A percentile compares a stretch with the other conserved stretches of the same genome.
Evolutionary conservation across 208 protist species (phyloP).

Genomic region (Leptomonas pyrrhocoris): DNA sequence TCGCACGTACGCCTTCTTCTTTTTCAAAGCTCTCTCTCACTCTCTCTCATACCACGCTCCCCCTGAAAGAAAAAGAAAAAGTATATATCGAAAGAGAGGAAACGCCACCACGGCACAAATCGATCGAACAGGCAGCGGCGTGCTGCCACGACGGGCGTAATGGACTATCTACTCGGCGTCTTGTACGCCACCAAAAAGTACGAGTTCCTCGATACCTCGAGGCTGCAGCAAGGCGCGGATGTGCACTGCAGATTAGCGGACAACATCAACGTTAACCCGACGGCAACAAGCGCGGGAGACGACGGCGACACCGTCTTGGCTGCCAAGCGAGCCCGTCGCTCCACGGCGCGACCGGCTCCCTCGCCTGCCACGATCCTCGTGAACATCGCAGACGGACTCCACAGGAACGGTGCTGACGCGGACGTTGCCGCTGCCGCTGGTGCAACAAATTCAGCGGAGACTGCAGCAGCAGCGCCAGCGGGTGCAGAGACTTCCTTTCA

Average conservation of each 20-base stretch:
- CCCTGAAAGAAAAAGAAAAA: too few relatives aligned
- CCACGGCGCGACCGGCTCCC: slow-evolving; percentile 2
- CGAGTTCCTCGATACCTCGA: slow-evolving; percentile 34
- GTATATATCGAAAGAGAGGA: too few relatives aligned
- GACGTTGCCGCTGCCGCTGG: too few relatives aligned
- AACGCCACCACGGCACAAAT: too few relatives aligned
- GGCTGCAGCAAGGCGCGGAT: slow-evolving; percentile 13
- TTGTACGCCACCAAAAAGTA: slow-evolving; percentile 48
- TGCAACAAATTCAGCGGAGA: too few relatives aligned
- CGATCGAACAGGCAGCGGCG: not conserved
- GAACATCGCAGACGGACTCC: not conserved
- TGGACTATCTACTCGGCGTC: slow-evolving; percentile 51
- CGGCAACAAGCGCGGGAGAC: not conserved
- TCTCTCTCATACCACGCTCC: too few relatives aligned
- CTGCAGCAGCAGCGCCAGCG: too few relatives aligned
- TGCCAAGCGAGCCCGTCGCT: slow-evolving; percentile 6
- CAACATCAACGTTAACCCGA: not conserved
- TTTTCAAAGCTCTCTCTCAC: slow-evolving; percentile 8
- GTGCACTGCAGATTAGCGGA: not conserved
- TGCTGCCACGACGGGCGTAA: not conserved
- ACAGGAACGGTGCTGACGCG: not conserved
- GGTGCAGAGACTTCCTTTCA: too few relatives aligned
- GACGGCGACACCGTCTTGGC: slow-evolving; percentile 3
- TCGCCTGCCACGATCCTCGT: not conserved
- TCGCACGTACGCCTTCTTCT: not conserved